phyloP scores from a whole-genome alignment of 129 eudicot genomes.

The Smallanthus sonchifolius region DNA sequence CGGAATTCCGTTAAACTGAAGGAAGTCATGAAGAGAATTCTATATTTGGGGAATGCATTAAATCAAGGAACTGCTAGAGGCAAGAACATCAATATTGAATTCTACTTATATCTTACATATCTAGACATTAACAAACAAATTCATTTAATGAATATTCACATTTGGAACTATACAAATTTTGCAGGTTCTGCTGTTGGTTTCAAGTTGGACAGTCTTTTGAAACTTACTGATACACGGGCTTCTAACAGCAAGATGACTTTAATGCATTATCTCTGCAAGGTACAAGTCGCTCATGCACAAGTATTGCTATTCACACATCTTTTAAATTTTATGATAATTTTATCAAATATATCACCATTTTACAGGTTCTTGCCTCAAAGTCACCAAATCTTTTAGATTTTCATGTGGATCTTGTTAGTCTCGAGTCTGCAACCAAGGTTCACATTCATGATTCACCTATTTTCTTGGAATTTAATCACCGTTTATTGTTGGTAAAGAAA shows the following conservation, averaged over 20 bases:
- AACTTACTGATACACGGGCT: slow-evolving; percentile 95
- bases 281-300: slow-evolving; percentile 24
- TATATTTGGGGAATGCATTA: slow-evolving; percentile 76
- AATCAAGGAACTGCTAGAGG: slow-evolving; percentile 98
- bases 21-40: slow-evolving; percentile 79
- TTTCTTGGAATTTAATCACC: background rate
- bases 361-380: slow-evolving; percentile 80
- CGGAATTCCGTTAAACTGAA: slow-evolving; percentile 71
- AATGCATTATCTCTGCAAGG: slow-evolving; percentile 99
- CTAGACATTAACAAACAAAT: background rate
- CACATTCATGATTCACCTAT: background rate
- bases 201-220: slow-evolving; percentile 92
- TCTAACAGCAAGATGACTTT: slow-evolving; percentile 87
- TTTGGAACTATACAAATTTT: background rate
- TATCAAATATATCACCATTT: background rate
- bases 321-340: slow-evolving; percentile 2
- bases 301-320: slow-evolving; percentile 5
- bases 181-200: slow-evolving; percentile 89
- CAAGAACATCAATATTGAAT: slow-evolving; percentile 19
- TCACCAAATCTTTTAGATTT: slow-evolving; percentile 75
- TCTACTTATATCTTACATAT: background rate
- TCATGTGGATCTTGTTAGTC: slow-evolving; percentile 73
- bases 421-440: slow-evolving; percentile 93
- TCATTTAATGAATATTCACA: background rate
- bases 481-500: slow-evolving; percentile 7